Evolutionary conservation across 148 eudicot genomes (phyloP), one percentile per base, ranked within the genome.

Genomic region (Hydrangea macrophylla): DNA sequence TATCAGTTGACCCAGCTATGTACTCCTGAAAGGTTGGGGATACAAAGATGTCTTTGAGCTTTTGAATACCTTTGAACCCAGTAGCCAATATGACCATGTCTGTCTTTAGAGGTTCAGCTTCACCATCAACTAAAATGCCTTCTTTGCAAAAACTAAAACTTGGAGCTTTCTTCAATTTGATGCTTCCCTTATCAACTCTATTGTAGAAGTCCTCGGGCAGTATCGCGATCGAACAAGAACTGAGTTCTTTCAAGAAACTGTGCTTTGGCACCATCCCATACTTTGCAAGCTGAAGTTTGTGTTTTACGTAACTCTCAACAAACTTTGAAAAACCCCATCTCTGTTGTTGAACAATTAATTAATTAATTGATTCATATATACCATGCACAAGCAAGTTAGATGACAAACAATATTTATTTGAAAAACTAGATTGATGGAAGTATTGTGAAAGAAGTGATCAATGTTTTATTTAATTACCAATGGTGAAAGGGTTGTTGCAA

Each of bases 71-170:
- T 28, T 71, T 82, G 76, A 78, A 86, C 0, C 97, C 89, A 17
- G 97, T 86, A 20, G 88, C 90, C 35, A 88, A 64, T 58, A 90
- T 77, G 60, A 91, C 78, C 60, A 91, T 11, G 58, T 91, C 92
- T 7, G 80, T 63, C 73, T 82, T 26, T 9, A 81, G 15, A 11
- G 68, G 53, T 55, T 72, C 63, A 1, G n/a, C 33, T 39, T 78
- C 81, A 2, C 72, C 81, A 33, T 81, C 80, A 6, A 88, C n/a
- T n/a, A 69, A 2, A 48, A 86, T 62, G 6, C 94, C 93, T 11
- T 81, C 69, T 22, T 76, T 75, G 70, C 66, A 79, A 40, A 90
- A 88, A 36, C 64, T 37, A 28, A 86, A 90, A 15, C 40, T 64
- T 18, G 61, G 64, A 24, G 85, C 73, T 56, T 79, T 79, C 65